Evolutionary conservation across 2,329 filamentous ascomycete genomes (phyloP).

Genomic region (Plectosphaerella sp.): DNA sequence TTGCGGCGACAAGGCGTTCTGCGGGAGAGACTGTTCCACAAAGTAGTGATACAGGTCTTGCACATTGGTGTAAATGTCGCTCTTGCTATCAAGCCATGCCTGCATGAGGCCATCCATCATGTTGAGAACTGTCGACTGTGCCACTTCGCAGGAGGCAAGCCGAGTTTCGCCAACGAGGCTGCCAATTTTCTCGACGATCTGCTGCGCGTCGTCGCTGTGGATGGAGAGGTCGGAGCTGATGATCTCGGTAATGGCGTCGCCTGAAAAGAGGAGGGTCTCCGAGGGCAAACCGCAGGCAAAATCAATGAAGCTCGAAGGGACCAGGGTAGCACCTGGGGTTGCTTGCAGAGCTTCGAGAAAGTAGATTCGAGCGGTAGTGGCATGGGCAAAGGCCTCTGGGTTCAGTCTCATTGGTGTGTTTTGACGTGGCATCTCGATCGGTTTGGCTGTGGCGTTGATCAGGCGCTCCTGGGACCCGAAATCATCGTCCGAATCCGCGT

Average conservation of each 20-base stretch:
- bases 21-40: constrained; percentile 60
- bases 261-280: constrained; percentile 50
- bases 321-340: constrained; percentile 37
- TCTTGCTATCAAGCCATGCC: constrained; percentile 58
- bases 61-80: constrained; percentile 60
- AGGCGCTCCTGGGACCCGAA: constrained; percentile 58
- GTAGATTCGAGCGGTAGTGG: constrained; percentile 40
- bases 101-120: constrained; percentile 60
- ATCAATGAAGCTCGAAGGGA: constrained; percentile 48
- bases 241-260: constrained; percentile 44
- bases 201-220: constrained; percentile 38
- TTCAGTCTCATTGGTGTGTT: constrained; percentile 37
- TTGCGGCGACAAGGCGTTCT: constrained; percentile 63
- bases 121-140: constrained; percentile 62
- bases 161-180: constrained; percentile 49
- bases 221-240: constrained; percentile 50
- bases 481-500: constrained; percentile 66
- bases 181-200: constrained; percentile 47
- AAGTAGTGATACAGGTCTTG: constrained; percentile 78
- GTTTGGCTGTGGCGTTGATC: constrained; percentile 25
- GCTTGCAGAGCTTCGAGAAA: constrained; percentile 38
- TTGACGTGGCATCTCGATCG: constrained; percentile 41
- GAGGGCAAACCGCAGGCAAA: constrained; percentile 42
- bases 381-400: constrained; percentile 40
- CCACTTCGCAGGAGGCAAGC: constrained; percentile 70